Conservation (phyloP, 2,329 filamentous ascomycete genomes). For the Spiromastix sp. region DNA sequence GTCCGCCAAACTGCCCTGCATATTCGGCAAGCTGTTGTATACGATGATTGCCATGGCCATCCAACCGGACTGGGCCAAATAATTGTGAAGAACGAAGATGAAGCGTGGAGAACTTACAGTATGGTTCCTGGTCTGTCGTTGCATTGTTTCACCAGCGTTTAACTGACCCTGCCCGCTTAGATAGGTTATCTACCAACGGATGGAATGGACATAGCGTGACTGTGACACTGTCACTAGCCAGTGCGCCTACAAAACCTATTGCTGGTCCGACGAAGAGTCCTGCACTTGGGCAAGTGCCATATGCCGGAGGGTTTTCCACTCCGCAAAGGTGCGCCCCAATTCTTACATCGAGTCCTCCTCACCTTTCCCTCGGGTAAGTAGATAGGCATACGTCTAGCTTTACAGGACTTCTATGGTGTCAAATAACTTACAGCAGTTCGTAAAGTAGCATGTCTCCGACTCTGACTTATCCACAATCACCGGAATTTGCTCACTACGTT, state of each 20-base stretch:
- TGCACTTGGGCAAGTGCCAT: constrained; percentile 18
- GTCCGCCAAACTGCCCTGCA: constrained; percentile 34
- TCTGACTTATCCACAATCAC: constrained; percentile 9
- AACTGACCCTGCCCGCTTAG: constrained; percentile 15
- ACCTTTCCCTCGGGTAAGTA: constrained; percentile 27
- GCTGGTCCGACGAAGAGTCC: constrained; percentile 33
- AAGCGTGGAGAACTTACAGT: constrained; percentile 36
- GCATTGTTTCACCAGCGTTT: neutral
- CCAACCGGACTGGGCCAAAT: constrained; percentile 35
- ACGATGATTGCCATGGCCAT: constrained; percentile 32
- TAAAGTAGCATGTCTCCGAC: constrained; percentile 10
- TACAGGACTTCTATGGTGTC: constrained; percentile 2
- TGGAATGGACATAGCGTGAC: constrained; percentile 35
- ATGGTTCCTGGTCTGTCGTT: constrained; percentile 4
- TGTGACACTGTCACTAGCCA: constrained; percentile 31
- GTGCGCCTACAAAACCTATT: constrained; percentile 30
- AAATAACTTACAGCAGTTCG: constrained; percentile 4
- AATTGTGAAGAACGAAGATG: constrained; percentile 35
- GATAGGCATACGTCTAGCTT: constrained; percentile 1
- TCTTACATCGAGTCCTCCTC: constrained; percentile 24
- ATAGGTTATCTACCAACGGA: constrained; percentile 30
- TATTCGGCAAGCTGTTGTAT: constrained; percentile 35
- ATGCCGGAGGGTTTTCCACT: constrained; percentile 20
- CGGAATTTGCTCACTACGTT: constrained; percentile 10
- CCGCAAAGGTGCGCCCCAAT: constrained; percentile 21